Conservation (phyloP, 1,139 yeast species). For the Sugiyamaella castrensis region DNA sequence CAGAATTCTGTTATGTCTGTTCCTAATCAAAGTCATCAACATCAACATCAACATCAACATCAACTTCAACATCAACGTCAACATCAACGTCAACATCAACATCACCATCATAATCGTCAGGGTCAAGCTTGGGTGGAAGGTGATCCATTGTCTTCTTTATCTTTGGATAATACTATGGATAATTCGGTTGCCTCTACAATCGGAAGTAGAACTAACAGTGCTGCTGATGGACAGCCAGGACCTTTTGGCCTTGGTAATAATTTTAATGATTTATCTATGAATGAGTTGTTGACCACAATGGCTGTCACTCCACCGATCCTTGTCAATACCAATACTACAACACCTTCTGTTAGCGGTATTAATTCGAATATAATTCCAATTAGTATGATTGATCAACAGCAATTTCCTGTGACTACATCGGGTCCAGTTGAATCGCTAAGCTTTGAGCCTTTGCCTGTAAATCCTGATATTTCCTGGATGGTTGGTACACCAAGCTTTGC, state of each 20-base stretch:
- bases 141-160: too few relatives aligned
- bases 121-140: too few relatives aligned
- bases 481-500: slow-evolving; percentile 6
- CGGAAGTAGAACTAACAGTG: too few relatives aligned
- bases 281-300: slow-evolving; percentile 7
- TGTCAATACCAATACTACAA: not conserved
- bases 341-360: slow-evolving; percentile 4
- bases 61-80: too few relatives aligned
- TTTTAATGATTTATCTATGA: slow-evolving; percentile 8
- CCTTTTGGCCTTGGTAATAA: not conserved
- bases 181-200: too few relatives aligned
- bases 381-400: slow-evolving; percentile 1
- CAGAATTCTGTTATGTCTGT: too few relatives aligned
- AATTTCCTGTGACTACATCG: not conserved
- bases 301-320: slow-evolving; percentile 2
- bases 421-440: not conserved
- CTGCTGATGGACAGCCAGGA: too few relatives aligned
- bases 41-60: too few relatives aligned
- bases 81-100: too few relatives aligned
- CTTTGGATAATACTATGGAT: too few relatives aligned
- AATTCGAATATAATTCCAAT: slow-evolving; percentile 1
- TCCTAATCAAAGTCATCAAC: too few relatives aligned
- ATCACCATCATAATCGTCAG: too few relatives aligned
- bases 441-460: slow-evolving; percentile 1
- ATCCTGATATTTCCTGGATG: slow-evolving; percentile 2